phyloP scores from a whole-genome alignment of 2,329 filamentous ascomycete genomes.

The Herpotrichia juniperi region DNA sequence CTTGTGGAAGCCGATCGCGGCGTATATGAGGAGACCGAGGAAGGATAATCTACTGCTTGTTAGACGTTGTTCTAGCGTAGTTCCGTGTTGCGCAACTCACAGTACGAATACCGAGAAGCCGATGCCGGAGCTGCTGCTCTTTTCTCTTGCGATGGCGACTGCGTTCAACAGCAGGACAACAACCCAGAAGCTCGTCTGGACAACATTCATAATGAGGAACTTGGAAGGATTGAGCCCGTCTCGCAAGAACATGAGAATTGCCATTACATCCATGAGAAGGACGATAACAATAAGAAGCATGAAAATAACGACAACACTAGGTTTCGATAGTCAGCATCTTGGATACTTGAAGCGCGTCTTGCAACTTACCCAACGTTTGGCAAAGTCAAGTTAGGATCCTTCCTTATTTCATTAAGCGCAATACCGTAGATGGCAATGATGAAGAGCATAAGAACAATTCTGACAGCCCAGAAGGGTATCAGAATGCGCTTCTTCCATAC shows the following conservation, averaged over 20 bases:
- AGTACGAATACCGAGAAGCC: constrained; percentile 41
- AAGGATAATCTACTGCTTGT: constrained; percentile 36
- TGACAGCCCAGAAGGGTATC: constrained; percentile 44
- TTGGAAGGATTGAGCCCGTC: constrained; percentile 36
- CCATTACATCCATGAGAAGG: constrained; percentile 41
- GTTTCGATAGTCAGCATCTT: not conserved
- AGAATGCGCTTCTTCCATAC: constrained; percentile 47
- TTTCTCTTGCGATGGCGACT: constrained; percentile 24
- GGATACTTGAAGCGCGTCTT: not conserved
- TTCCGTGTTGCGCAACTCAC: constrained; percentile 29
- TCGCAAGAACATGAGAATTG: constrained; percentile 42
- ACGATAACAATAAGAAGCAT: constrained; percentile 40
- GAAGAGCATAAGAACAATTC: constrained; percentile 40
- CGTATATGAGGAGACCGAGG: constrained; percentile 49
- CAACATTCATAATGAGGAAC: constrained; percentile 43
- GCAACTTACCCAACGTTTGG: constrained; percentile 26
- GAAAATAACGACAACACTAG: constrained; percentile 38
- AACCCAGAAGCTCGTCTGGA: constrained; percentile 44
- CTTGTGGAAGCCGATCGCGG: constrained; percentile 41
- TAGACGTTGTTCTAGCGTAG: constrained; percentile 6
- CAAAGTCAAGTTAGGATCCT: constrained; percentile 7
- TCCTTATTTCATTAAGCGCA: constrained; percentile 25
- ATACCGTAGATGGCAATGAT: constrained; percentile 35
- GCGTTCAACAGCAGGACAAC: constrained; percentile 39
- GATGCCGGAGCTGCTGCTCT: constrained; percentile 27